Evolutionary conservation across 2,329 filamentous ascomycete genomes (phyloP), one percentile per base, ranked within the genome.

Genomic region (Colletotrichum liaoningense): DNA sequence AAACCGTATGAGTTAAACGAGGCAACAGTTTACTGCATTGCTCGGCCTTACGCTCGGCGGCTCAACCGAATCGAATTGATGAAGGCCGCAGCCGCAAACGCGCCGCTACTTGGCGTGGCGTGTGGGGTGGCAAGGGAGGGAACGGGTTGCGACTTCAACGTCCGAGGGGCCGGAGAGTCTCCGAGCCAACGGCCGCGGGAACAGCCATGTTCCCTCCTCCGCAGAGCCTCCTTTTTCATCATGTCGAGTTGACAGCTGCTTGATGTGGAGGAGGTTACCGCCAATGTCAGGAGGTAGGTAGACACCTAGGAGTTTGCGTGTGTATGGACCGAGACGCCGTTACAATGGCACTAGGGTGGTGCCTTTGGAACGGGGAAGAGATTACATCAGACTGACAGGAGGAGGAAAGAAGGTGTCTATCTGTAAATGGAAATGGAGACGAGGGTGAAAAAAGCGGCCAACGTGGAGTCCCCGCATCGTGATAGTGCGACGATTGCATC

Each of bases 181-280:
- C 66, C 70, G 59, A 73, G 70, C 54, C 70, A 72, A 67, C 69
- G 24, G 26, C 69, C 69, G 69, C 60, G 46, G 26, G 26, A 62
- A 30, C 66, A 64, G 66, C 69, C 69, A 64, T 69, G 54, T 64
- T 66, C 59, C 69, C 42, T 63, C 22, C 52, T 52, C 54, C 14
- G 55, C 38, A 55, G 66, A 73, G 59, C 70, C 55, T 57, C 70
- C 11, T 35, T 42, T 22, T 22, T 22, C 42, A 9, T 4, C 42
- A n/a, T 49, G 42, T 11, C 8, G 42, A 22, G 19, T 49, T 49
- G 42, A 22, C 42, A 49, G 42, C 42, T 22, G n/a, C 38, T 42
- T 22, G n/a, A 22, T 49, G 19, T 4, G 42, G 42, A 22, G 16
- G 42, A 11, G 16, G 42, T 49, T 49, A 11, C 42, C 42, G 2